Conservation (phyloP, 345 rosid genomes). For the Psidium guajava region DNA sequence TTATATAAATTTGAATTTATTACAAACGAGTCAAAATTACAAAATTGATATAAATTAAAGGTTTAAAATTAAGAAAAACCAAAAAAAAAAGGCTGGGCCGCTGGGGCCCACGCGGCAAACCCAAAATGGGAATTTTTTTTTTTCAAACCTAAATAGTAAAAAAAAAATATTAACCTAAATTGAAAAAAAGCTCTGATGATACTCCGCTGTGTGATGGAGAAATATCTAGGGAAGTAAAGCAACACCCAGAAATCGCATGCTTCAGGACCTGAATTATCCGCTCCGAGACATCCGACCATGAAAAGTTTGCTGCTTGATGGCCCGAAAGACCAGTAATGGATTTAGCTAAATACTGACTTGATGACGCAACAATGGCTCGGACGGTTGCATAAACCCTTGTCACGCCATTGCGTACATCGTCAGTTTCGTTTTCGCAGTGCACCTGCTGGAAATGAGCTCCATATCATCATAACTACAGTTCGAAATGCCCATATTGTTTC, state of each 20-base stretch:
- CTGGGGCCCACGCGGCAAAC: too few species aligned
- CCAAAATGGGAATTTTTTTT: too few species aligned
- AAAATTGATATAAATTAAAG: too few species aligned
- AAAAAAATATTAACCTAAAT: too few species aligned
- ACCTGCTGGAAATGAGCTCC: neutral
- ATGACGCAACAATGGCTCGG: neutral
- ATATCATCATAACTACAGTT: neutral
- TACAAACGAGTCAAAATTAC: too few species aligned
- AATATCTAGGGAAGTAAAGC: conserved; percentile 2
- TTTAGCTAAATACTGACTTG: neutral
- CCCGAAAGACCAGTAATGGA: neutral
- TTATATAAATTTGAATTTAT: too few species aligned
- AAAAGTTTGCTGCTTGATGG: conserved; percentile 7
- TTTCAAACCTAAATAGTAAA: too few species aligned
- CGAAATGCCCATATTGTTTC: neutral
- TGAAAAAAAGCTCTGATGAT: neutral
- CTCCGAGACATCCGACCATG: conserved; percentile 5
- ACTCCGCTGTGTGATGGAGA: neutral
- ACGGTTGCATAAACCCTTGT: neutral
- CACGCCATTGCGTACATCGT: neutral
- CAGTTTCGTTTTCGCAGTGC: neutral
- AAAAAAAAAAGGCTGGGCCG: too few species aligned
- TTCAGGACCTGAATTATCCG: neutral
- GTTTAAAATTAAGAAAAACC: too few species aligned
- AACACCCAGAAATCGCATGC: neutral